Conservation (phyloP, 495 filamentous ascomycete genomes). For the Tetracladium setigerum region DNA sequence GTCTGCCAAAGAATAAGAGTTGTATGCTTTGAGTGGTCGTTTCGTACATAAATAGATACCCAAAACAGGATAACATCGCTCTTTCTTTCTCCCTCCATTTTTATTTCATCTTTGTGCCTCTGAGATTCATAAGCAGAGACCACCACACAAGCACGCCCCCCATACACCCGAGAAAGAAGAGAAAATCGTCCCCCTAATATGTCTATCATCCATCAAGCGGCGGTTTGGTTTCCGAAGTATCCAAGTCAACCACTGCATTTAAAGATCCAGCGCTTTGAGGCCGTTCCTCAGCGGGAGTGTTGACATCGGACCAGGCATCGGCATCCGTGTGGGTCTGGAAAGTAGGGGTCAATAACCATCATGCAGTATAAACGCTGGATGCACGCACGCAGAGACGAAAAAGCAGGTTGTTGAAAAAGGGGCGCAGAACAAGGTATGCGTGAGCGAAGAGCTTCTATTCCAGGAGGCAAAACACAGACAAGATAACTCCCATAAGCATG, state of each 20-base stretch:
- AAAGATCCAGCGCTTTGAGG: conserved; percentile 8
- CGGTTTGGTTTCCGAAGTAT: conserved; percentile 1
- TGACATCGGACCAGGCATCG: neutral
- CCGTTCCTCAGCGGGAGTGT: conserved; percentile 9
- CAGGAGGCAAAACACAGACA: conserved; percentile 4
- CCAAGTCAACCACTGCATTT: conserved; percentile 5
- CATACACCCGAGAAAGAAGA: neutral
- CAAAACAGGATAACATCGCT: neutral
- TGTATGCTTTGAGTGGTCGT: no score
- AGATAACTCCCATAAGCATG: conserved; percentile 12
- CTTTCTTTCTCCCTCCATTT: neutral
- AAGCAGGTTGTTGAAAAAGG: neutral
- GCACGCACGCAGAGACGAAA: conserved; percentile 11
- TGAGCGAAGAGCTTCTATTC: conserved; percentile 17
- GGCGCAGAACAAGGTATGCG: conserved; percentile 11
- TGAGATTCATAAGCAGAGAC: neutral
- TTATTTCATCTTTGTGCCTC: neutral
- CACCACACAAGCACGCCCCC: neutral
- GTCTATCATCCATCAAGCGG: neutral
- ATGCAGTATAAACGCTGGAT: neutral
- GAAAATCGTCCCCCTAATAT: neutral
- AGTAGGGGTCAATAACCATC: no score
- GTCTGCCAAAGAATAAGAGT: no score
- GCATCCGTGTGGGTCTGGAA: neutral
- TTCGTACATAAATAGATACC: no score